Evolutionary conservation across 345 rosid genomes (phyloP), one percentile per base, ranked within the genome.

Genomic region (Conringia planisiliqua): DNA sequence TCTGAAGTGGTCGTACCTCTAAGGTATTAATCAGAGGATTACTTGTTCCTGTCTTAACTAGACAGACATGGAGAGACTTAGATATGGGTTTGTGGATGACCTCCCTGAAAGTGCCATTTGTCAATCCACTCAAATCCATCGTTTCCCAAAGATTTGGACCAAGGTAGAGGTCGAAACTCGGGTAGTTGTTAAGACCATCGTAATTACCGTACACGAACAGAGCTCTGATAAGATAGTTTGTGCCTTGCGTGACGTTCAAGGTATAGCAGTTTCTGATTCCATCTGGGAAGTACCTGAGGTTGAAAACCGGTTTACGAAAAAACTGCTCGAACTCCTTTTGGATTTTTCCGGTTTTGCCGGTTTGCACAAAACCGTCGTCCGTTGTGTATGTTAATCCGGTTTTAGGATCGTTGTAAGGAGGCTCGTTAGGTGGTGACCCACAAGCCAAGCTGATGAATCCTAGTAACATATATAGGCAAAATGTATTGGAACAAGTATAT

Each of bases 391-490:
- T 66, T 58, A 78, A 18, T 57, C 81, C 81, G 40, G 68, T 71
- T 10, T 35, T 9, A 14, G 36, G 30, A 27, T 78, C 73, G 39
- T 39, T 57, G 39, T 71, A 72, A 40, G 77, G 32, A 30, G 22
- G 55, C 46, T 65, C 62, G 46, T 32, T 66, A 22, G 72, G 57
- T 11, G 38, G 27, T 55, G 32, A 17, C 3, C 77, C 81, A 8
- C 81, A 78, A 65, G 71, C 81, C 73, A 78, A 71, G 36, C 73
- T 78, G 30, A 72, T 71, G 68, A 77, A 77, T 20, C 81, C 81
- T 77, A 66, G 13, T 64, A 57, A 44, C 14, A 56, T 36, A 47
- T 8, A 12, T 8, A 44, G 43, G 42, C 10, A 6, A 55, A 47
- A 55, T 66, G 40, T 24, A n/a, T 44, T 2, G 32, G 24, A 65